Evolutionary conservation across 352 stramenopile species (phyloP).

Genomic region (Phytophthora sp.): DNA sequence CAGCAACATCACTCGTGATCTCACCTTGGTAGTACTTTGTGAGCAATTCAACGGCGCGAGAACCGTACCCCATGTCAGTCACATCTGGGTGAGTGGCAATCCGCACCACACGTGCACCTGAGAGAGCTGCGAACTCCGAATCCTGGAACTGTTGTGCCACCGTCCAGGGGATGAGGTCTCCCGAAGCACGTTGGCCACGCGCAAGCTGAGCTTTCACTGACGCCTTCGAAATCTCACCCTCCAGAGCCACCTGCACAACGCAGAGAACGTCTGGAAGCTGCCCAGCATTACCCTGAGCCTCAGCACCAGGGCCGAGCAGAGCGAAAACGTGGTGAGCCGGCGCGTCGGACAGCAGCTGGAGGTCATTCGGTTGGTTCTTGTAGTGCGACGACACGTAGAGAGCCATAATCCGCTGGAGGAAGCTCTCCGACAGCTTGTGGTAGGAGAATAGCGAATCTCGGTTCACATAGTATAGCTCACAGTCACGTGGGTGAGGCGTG

Average conservation of each 20-base stretch:
- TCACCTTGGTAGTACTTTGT: slow-evolving; percentile 98
- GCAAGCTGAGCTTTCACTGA: slow-evolving; percentile 95
- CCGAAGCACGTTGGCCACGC: slow-evolving; percentile 95
- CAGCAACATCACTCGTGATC: slow-evolving; percentile 65
- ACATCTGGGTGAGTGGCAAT: slow-evolving; percentile 98
- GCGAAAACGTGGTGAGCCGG: slow-evolving; percentile 98
- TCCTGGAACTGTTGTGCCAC: slow-evolving; percentile 99
- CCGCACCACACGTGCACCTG: slow-evolving; percentile 96
- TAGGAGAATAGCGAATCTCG: slow-evolving; percentile 99
- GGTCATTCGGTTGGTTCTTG: slow-evolving; percentile 99
- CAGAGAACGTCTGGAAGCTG: slow-evolving; percentile 98
- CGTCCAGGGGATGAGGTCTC: slow-evolving; percentile 99
- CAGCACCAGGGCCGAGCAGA: slow-evolving; percentile 94
- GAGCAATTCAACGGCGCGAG: slow-evolving; percentile 95
- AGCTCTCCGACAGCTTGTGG: slow-evolving; percentile 98
- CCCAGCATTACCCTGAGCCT: slow-evolving; percentile 88
- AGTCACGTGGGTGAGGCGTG: slow-evolving; percentile 95
- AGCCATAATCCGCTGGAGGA: slow-evolving; percentile 93
- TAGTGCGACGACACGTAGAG: slow-evolving; percentile 99
- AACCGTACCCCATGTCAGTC: slow-evolving; percentile 98
- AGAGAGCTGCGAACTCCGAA: slow-evolving; percentile 97
- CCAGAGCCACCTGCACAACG: slow-evolving; percentile 97
- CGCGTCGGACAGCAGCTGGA: slow-evolving; percentile 98
- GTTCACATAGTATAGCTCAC: slow-evolving; percentile 99
- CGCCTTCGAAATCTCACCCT: slow-evolving; percentile 97